phyloP scores from a whole-genome alignment of 176 grass and related monocot species.

The Tillandsia fasciculata region DNA sequence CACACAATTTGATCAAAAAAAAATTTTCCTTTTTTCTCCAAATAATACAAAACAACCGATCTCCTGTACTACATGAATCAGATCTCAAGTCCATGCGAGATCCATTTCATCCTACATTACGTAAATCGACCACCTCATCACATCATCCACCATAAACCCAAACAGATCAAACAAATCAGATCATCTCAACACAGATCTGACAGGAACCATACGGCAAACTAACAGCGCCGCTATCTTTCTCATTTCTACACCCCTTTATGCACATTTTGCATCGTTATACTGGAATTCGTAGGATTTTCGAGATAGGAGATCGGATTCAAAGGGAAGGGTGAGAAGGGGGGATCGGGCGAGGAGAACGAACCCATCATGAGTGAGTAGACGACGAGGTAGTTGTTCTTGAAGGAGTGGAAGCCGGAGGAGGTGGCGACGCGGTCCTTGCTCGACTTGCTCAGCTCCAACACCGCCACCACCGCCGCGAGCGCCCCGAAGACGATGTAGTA shows the following conservation, averaged over 20 bases:
- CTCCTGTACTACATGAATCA: too few relatives aligned
- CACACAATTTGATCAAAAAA: too few relatives aligned
- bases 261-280: too few relatives aligned
- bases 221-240: too few relatives aligned
- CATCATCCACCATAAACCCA: not conserved
- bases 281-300: too few relatives aligned
- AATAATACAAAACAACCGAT: too few relatives aligned
- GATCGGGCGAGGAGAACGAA: constrained; percentile 1
- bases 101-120: not conserved
- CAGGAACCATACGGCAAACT: constrained; percentile 3
- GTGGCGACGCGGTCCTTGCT: constrained; percentile 42
- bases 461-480: constrained; percentile 23
- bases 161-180: not conserved
- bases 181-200: constrained; percentile 1
- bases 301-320: too few relatives aligned
- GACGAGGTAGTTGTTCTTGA: constrained; percentile 55
- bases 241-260: too few relatives aligned
- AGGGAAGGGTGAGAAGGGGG: too few relatives aligned
- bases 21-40: too few relatives aligned
- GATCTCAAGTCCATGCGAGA: not conserved
- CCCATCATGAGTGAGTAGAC: constrained; percentile 63
- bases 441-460: constrained; percentile 43
- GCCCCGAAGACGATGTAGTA: constrained; percentile 46
- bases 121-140: not conserved
- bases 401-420: constrained; percentile 47